Evolutionary conservation across 2,329 filamentous ascomycete species (phyloP).

Genomic region (Aurifilum marmelostoma): DNA sequence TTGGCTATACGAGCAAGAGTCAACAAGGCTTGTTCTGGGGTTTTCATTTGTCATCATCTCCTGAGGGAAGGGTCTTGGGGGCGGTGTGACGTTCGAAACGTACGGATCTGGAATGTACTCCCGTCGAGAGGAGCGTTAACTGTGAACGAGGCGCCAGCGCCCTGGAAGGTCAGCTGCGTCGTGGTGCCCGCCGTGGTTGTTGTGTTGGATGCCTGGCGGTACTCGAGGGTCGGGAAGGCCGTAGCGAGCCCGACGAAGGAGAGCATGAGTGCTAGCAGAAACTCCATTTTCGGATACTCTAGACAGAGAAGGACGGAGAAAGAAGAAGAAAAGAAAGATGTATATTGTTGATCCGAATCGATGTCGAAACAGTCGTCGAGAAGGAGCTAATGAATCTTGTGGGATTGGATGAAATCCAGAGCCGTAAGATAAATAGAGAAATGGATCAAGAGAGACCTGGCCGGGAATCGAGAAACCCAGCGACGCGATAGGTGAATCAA

Average conservation of each 20-base stretch:
- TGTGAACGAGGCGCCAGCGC: slow-evolving; percentile 19
- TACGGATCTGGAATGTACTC: slow-evolving; percentile 14
- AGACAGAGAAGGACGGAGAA: background rate
- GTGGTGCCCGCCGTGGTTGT: slow-evolving; percentile 12
- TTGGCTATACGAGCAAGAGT: slow-evolving; percentile 9
- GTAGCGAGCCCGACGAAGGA: background rate
- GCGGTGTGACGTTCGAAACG: background rate
- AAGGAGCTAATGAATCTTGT: background rate
- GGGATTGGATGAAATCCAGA: background rate
- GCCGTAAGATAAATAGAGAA: background rate
- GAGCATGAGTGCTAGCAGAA: slow-evolving; percentile 4
- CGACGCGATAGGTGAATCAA: background rate
- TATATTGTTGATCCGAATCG: background rate
- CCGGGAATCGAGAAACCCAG: too few relatives aligned
- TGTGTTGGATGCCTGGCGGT: slow-evolving; percentile 5
- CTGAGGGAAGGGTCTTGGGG: too few relatives aligned
- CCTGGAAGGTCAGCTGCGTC: slow-evolving; percentile 23
- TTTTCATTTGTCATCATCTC: too few relatives aligned
- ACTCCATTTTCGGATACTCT: background rate
- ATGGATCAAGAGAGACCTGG: too few relatives aligned
- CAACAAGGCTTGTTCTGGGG: background rate
- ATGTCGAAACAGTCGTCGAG: background rate
- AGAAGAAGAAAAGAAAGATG: background rate
- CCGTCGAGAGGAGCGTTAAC: slow-evolving; percentile 21
- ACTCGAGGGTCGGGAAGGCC: slow-evolving; percentile 15